phyloP scores from a whole-genome alignment of 164 flowering plant genomes.

The Kingdonia uniflora region DNA sequence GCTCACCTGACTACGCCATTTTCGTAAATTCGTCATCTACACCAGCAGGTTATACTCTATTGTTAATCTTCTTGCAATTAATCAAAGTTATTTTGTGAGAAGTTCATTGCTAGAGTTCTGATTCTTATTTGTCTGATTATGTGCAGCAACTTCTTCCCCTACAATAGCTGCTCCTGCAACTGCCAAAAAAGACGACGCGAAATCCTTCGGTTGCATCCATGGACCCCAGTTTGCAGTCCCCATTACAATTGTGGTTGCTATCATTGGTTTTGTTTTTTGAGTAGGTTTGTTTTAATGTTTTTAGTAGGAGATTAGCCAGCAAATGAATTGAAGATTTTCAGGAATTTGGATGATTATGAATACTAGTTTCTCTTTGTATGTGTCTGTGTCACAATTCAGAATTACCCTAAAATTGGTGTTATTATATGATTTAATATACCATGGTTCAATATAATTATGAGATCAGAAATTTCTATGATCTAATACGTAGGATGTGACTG shows the following conservation, averaged over 20 bases:
- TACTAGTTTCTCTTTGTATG: too few relatives aligned
- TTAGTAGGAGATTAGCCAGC: too few relatives aligned
- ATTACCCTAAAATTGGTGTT: too few relatives aligned
- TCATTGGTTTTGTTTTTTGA: too few relatives aligned
- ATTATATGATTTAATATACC: too few relatives aligned
- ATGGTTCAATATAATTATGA: too few relatives aligned
- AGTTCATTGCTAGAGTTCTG: neutral
- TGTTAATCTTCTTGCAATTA: neutral
- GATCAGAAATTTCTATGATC: too few relatives aligned
- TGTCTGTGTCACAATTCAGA: too few relatives aligned
- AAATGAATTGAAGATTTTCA: too few relatives aligned
- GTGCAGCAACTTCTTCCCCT: neutral
- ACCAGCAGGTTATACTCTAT: neutral
- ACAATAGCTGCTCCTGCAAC: neutral
- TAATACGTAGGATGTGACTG: too few relatives aligned
- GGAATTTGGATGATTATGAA: too few relatives aligned
- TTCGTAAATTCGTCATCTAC: constrained; percentile 19
- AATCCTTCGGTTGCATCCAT: neutral
- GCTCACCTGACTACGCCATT: constrained; percentile 31
- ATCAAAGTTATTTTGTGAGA: neutral
- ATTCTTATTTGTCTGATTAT: neutral
- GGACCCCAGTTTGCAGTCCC: neutral
- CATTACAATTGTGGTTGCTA: neutral
- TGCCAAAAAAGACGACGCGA: neutral
- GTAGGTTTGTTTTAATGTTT: too few relatives aligned